Evolutionary conservation across 306 rosid species (phyloP).

Genomic region (Rosa chinensis): DNA sequence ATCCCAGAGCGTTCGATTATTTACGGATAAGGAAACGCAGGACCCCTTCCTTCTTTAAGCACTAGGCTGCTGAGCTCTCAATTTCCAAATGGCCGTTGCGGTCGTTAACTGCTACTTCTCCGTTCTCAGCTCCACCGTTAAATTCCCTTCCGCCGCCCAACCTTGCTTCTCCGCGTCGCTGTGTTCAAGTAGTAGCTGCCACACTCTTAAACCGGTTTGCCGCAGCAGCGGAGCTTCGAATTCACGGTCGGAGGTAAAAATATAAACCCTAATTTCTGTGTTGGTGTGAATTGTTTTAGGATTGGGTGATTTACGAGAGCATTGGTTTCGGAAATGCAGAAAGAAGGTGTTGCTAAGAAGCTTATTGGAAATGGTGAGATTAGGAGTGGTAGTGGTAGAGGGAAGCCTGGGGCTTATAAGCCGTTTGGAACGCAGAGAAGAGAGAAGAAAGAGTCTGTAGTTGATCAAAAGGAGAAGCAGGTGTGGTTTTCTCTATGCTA

Average conservation of each 20-base stretch:
- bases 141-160: slow-evolving; percentile 39
- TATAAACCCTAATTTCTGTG: background rate
- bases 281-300: background rate
- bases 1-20: background rate
- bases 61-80: background rate
- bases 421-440: slow-evolving; percentile 55
- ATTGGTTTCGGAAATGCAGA: slow-evolving; percentile 32
- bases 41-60: background rate
- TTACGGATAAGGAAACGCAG: slow-evolving; percentile 17
- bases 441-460: slow-evolving; percentile 50
- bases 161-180: slow-evolving; percentile 27
- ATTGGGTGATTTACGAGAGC: background rate
- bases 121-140: slow-evolving; percentile 46
- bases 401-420: slow-evolving; percentile 50
- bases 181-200: slow-evolving; percentile 25
- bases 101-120: slow-evolving; percentile 63
- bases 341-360: slow-evolving; percentile 37
- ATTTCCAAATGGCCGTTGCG: slow-evolving; percentile 60
- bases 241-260: slow-evolving; percentile 27
- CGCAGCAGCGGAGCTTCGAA: slow-evolving; percentile 29
- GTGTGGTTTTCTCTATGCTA: slow-evolving; percentile 32
- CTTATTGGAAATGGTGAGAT: slow-evolving; percentile 18
- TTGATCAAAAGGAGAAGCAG: slow-evolving; percentile 64
- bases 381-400: slow-evolving; percentile 21
- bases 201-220: slow-evolving; percentile 30